phyloP scores from a whole-genome alignment of 1,284 basidiomycete species.

The Tylopilus microsporus region DNA sequence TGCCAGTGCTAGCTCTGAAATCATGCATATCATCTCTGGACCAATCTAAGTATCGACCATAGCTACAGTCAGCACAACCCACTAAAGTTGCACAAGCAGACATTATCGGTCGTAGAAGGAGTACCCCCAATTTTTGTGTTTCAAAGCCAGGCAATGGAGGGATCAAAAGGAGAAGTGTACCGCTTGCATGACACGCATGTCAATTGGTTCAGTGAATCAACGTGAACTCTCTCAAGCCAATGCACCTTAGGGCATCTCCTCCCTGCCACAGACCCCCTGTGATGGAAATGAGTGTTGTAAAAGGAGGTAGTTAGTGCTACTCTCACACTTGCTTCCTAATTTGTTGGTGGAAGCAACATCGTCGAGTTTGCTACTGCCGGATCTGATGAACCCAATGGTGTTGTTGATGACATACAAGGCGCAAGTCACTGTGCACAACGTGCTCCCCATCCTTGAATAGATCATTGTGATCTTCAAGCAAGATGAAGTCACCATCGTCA shows the following conservation, averaged over 20 bases:
- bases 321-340: constrained; percentile 71
- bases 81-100: constrained; percentile 15
- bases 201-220: constrained; percentile 15
- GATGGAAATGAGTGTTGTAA: too few relatives aligned
- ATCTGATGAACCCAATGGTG: constrained; percentile 68
- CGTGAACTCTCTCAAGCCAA: constrained; percentile 1
- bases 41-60: constrained; percentile 14
- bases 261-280: too few relatives aligned
- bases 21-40: background rate
- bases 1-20: constrained; percentile 9
- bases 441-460: constrained; percentile 65
- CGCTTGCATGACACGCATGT: constrained; percentile 29
- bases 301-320: constrained; percentile 58
- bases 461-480: constrained; percentile 51
- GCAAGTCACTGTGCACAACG: constrained; percentile 66
- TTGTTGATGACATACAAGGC: constrained; percentile 49
- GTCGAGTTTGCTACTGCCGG: constrained; percentile 65
- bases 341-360: constrained; percentile 67
- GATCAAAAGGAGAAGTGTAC: constrained; percentile 7
- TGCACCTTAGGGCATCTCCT: background rate
- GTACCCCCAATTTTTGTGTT: background rate
- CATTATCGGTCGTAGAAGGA: constrained; percentile 5
- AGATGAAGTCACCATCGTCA: constrained; percentile 54
- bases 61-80: background rate
- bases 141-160: constrained; percentile 10